Evolutionary conservation across 768 basidiomycete species (phyloP), one percentile per base, ranked within the genome.

Genomic region (Boletus sp.): DNA sequence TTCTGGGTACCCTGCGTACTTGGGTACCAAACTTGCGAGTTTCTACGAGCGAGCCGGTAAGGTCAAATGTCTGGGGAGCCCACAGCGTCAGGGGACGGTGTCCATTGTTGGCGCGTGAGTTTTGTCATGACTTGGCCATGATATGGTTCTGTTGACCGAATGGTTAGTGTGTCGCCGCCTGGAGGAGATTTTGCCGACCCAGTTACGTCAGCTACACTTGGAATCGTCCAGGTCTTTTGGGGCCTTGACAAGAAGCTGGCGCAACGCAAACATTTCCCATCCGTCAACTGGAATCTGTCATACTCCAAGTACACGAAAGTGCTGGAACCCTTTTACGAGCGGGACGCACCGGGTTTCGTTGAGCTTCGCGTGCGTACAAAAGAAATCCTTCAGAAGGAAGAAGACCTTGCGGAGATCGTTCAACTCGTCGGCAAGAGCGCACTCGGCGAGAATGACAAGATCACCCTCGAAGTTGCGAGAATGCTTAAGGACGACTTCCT

Each of bases 211-310:
- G 92, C 97, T 34, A 99, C 97, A 4, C 88, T 99, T 52, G 85
- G 94, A 78, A 99, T 99, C 68, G 97, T 99, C 10, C 97, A 98
- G 67, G 97, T 98, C 61, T 99, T 99, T 83, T 99, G 97, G 97
- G 97, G 97, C 72, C 83, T 99, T 27, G 97, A 98, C 76, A 99
- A 99, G 85, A 94, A 96, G 70, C 85, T 98, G 55, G 97, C 97
- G 3, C 97, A 98, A 70, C 83, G 96, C 58, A 98, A 99, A 73
- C 95, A 99, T 71, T 99, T 99, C 82, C 97, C 97, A 2, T 97
- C 95, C n/a, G 96, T 99, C 71, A 98, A 99, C 76, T 99, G 97
- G 97, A 97, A 87, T 61, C 77, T 97, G n/a, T 99, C 97, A 10
- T 98, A 98, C 73, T 98, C 97, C 55, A 99, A 99, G 72, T 98